Evolutionary conservation across 2,329 filamentous ascomycete species (phyloP).

Genomic region (Colletotrichum nymphaeae): DNA sequence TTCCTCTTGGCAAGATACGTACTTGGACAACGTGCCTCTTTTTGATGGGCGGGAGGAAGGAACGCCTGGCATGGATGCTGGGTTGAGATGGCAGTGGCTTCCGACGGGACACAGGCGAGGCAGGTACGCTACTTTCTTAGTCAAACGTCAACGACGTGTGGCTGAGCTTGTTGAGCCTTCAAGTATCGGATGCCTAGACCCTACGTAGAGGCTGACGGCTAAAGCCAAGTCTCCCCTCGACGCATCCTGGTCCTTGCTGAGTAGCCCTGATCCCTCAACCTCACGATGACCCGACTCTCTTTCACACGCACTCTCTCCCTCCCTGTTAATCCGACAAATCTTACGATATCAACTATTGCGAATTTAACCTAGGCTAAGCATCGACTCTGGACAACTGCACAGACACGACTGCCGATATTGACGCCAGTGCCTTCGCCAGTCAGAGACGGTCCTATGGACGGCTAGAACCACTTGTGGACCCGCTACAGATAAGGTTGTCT

Average conservation of each 20-base stretch:
- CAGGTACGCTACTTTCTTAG: not conserved
- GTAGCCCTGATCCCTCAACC: not conserved
- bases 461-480: not conserved
- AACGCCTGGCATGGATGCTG: not conserved
- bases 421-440: not conserved
- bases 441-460: not conserved
- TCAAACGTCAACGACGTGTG: constrained; percentile 8
- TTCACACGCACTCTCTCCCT: too few relatives aligned
- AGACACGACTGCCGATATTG: not conserved
- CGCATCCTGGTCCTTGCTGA: constrained; percentile 14
- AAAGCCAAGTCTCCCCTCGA: constrained; percentile 12
- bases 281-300: not conserved
- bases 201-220: not conserved
- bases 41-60: not conserved
- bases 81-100: constrained; percentile 1
- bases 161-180: constrained; percentile 7
- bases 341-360: not conserved
- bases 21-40: not conserved
- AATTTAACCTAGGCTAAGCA: not conserved
- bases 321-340: not conserved
- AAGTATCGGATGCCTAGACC: not conserved
- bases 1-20: not conserved
- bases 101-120: not conserved
- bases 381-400: not conserved
- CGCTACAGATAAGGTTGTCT: constrained; percentile 28